Conservation (phyloP, 208 protist species). For the Wallacemonas sp. region DNA sequence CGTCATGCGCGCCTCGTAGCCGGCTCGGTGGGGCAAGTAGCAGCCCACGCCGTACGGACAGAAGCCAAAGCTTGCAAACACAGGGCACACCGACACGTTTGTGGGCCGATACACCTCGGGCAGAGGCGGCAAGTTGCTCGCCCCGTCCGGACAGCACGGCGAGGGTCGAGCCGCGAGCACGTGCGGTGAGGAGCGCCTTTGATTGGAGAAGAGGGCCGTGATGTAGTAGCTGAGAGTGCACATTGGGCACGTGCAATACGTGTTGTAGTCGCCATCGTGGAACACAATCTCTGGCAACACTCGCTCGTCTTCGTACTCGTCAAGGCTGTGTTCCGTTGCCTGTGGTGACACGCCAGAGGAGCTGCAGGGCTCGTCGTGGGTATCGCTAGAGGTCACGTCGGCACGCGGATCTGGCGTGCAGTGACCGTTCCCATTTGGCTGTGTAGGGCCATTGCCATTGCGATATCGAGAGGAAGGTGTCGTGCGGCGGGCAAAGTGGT, state of each 20-base stretch:
- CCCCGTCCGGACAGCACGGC: slow-evolving; percentile 30
- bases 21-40: slow-evolving; percentile 61
- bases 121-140: slow-evolving; percentile 43
- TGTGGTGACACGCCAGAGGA: too few relatives aligned
- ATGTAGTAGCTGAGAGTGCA: slow-evolving; percentile 70
- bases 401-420: too few relatives aligned
- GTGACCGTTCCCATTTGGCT: too few relatives aligned
- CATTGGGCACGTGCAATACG: slow-evolving; percentile 64
- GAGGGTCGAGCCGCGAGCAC: slow-evolving; percentile 78
- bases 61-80: slow-evolving; percentile 75
- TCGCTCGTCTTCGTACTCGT: neutral
- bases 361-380: too few relatives aligned
- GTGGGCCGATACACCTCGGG: slow-evolving; percentile 24
- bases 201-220: slow-evolving; percentile 64
- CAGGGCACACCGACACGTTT: slow-evolving; percentile 49
- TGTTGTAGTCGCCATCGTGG: slow-evolving; percentile 12
- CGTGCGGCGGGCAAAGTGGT: too few relatives aligned
- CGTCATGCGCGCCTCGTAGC: slow-evolving; percentile 24
- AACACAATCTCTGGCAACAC: neutral
- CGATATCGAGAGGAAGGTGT: too few relatives aligned
- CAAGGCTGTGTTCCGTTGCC: neutral
- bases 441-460: too few relatives aligned
- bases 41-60: slow-evolving; percentile 73
- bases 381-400: too few relatives aligned
- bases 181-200: slow-evolving; percentile 74